Percentiles rank a stretch among this genome's conserved stretches.
These are phyloP conservation scores for Cyberlindnera saturnus DNA, from an alignment of 805 yeast genomes.

Conservation along the genomic window DNA sequence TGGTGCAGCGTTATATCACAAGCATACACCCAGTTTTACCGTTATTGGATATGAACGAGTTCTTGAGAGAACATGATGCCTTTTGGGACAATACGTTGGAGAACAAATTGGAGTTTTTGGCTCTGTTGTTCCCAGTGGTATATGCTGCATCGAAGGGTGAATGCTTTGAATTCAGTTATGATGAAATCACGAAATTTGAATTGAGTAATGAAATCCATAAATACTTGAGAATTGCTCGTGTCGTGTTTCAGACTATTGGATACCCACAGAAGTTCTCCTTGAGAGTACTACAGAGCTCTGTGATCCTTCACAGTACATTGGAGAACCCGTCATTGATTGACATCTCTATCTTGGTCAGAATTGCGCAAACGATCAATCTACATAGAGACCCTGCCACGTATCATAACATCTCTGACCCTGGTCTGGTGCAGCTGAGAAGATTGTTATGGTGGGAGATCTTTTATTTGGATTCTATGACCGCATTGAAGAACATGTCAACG, in stretches of 20 bases:
- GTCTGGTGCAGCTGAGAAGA: constrained; percentile 46
- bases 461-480: constrained; percentile 49
- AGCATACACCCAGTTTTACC: constrained; percentile 56
- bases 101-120: constrained; percentile 38
- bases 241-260: constrained; percentile 42
- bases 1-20: constrained; percentile 41
- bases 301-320: constrained; percentile 43
- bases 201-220: constrained; percentile 40
- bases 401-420: constrained; percentile 42
- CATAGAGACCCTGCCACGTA: constrained; percentile 56
- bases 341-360: constrained; percentile 48
- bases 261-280: constrained; percentile 41
- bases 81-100: constrained; percentile 37
- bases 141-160: constrained; percentile 56
- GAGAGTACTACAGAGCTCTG: constrained; percentile 41
- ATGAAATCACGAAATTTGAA: constrained; percentile 24
- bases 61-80: constrained; percentile 38
- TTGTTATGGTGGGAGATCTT: constrained; percentile 66
- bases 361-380: constrained; percentile 49
- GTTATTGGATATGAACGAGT: constrained; percentile 39
- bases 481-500: constrained; percentile 48
- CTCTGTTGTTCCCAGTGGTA: constrained; percentile 44
- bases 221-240: constrained; percentile 44
- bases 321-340: constrained; percentile 53
- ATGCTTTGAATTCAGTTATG: constrained; percentile 50